Evolutionary conservation across 1,284 basidiomycete species (phyloP), one percentile per base, ranked within the genome.

Genomic region (Puccinia hordei): DNA sequence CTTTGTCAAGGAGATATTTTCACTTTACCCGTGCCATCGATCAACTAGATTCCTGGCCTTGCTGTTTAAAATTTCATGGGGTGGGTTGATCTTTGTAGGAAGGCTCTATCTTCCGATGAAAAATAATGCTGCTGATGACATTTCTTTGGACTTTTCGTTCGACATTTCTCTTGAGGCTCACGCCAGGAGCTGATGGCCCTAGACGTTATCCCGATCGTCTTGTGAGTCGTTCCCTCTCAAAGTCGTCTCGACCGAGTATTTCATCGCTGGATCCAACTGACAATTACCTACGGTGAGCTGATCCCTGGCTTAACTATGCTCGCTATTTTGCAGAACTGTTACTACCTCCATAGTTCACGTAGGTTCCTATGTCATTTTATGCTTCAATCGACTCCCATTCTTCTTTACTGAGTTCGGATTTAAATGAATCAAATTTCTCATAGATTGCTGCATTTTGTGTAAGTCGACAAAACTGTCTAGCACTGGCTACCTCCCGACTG

Each of bases 391-490:
- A 15, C 19, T 46, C 1, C 0, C 9, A 12, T 41, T 27, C 22
- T 46, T 69, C 38, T 6, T 13, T 13, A 27, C 41, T 19, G 49
- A 12, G 6, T 15, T 22, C 33, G 46, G 46, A 13, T 49, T 46
- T 46, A 17, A 69, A 2, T 24, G 5, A 13, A 24, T 46, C 10
- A 44, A 24, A 19, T 69, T 24, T 69, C 1, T 15, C 49, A 2
- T 46, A 76, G 74, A 76, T 65, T 65, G 74, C 59, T 49, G 38
- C 59, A 22, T 65, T 76, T 33, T 76, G 74, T 76, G 74, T 76
- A 38, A 76, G 66, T 51, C 9, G 27, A 12, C 44, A n/a, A n/a
- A n/a, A 33, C 46, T 19, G 8, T 19, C 10, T 22, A 8, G 19
- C 61, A 17, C 41, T 19, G 15, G 41, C 27, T 15, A n/a, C 6